Conservation (phyloP, 495 filamentous ascomycete species). For the Penicillium maclennaniae region DNA sequence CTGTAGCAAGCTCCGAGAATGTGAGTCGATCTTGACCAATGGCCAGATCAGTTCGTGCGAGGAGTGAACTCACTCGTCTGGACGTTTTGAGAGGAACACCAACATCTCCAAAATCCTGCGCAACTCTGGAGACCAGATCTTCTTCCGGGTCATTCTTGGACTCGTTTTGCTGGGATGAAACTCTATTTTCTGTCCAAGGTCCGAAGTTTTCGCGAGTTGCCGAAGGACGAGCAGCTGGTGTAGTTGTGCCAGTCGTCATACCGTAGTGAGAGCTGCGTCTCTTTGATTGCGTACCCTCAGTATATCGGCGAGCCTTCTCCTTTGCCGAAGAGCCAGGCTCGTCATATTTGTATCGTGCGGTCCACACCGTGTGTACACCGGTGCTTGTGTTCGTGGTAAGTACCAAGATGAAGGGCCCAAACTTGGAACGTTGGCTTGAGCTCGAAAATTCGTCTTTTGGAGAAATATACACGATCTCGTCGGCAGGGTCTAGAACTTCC, state of each 20-base stretch:
- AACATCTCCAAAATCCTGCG: conserved; percentile 69
- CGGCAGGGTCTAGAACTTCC: conserved; percentile 58
- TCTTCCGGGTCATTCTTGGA: conserved; percentile 43
- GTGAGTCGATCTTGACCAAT: conserved; percentile 67
- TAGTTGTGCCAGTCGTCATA: conserved; percentile 72
- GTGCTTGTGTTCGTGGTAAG: conserved; percentile 75
- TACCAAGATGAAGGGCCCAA: conserved; percentile 62
- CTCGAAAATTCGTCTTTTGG: conserved; percentile 48
- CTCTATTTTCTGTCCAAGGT: conserved; percentile 34
- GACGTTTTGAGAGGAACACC: conserved; percentile 69
- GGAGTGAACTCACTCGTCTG: conserved; percentile 83
- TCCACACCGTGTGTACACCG: conserved; percentile 75
- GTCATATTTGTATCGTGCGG: conserved; percentile 61
- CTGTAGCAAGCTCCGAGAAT: conserved; percentile 64
- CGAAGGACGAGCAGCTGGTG: conserved; percentile 57
- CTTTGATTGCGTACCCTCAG: conserved; percentile 55
- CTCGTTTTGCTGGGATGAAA: conserved; percentile 30
- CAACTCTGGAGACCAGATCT: conserved; percentile 68
- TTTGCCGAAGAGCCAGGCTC: conserved; percentile 50
- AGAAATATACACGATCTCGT: conserved; percentile 80
- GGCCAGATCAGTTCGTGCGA: conserved; percentile 86
- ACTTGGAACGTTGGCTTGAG: conserved; percentile 10
- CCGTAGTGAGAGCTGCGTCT: conserved; percentile 86
- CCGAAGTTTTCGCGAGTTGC: conserved; percentile 57
- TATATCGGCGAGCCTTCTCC: conserved; percentile 42